phyloP scores from a whole-genome alignment of 495 filamentous ascomycete genomes.

The Saxispiralis lemnorum region DNA sequence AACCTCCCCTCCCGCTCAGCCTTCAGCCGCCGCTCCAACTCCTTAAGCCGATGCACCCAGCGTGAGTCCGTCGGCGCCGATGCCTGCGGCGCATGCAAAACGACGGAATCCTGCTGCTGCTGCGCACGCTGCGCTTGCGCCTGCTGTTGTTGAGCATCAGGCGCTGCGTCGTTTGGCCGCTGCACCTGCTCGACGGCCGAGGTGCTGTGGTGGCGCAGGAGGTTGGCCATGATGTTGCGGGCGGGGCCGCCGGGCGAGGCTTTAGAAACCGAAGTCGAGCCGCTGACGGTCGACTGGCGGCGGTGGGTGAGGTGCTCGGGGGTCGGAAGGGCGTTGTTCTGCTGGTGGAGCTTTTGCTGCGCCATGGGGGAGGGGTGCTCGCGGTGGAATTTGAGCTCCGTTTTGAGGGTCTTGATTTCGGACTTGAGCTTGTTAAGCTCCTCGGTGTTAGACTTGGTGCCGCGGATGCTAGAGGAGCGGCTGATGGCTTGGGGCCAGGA shows the following conservation, averaged over 20 bases:
- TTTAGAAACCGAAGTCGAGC: background rate
- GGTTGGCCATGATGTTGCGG: conserved; percentile 23
- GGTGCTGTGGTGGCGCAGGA: conserved; percentile 35
- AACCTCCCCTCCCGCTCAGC: conserved; percentile 75
- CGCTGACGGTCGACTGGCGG: conserved; percentile 1
- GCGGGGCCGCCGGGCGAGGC: conserved; percentile 9
- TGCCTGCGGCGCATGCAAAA: conserved; percentile 12
- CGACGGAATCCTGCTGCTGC: conserved; percentile 3
- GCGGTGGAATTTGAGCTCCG: conserved; percentile 59
- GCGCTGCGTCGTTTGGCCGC: conserved; percentile 1
- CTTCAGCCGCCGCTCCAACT: conserved; percentile 77
- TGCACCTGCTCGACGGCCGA: conserved; percentile 26
- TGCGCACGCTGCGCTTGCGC: conserved; percentile 15
- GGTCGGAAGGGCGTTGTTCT: background rate
- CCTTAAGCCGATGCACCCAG: conserved; percentile 69
- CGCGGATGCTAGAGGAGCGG: conserved; percentile 17
- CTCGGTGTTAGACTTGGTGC: conserved; percentile 20
- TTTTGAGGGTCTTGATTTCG: conserved; percentile 66
- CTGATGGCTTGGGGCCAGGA: conserved; percentile 10
- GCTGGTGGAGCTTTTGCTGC: conserved; percentile 17
- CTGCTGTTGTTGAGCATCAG: conserved; percentile 6
- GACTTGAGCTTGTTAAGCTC: conserved; percentile 55
- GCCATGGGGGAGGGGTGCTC: conserved; percentile 24
- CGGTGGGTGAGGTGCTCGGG: conserved; percentile 2
- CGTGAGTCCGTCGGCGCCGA: conserved; percentile 39